Base-by-base conservation (phyloP, 345 rosid species). In the Limnanthes douglasii region DNA sequence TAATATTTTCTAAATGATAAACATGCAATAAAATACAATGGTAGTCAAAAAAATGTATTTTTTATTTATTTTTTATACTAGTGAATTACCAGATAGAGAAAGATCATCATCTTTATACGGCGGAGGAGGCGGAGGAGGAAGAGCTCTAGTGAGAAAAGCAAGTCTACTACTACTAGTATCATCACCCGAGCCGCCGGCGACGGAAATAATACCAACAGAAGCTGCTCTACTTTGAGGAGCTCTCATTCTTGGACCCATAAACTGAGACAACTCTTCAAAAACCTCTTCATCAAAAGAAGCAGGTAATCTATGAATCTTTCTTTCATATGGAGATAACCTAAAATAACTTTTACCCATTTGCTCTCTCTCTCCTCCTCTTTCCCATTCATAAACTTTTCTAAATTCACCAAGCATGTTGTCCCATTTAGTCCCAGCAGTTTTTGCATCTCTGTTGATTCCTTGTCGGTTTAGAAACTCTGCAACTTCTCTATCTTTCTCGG, bases 371-470 rank as follows among this genome's bases (percentile, higher is more conserved):
- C 72, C 72, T 0, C 86, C 80, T 55, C 73, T 74, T 39, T 90
- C 98, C 98, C 98, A 90, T 29, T 90, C 98, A 43, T 70, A 66
- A 2, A 90, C 98, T 45, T 84, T 90, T 47, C 96, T 63, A 24
- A 84, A 90, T 61, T 90, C 98, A 8, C 98, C 98, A 45, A 90
- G 59, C 98, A 90, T 90, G 50, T 90, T 90, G 55, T 90, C 98
- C 98, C 98, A 90, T 45, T 90, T 90, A 5, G 98, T 90, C 18
- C 96, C 94, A 5, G 98, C 92, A 2, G 93, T 90, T 59, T 90
- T 90, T 2, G 96, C 69, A 43, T 90, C 98, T 38, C 98, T 65
- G 39, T 63, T 77, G 11, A 90, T 54, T 2, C 94, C 96, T 11
- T 90, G 86, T 15, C 62, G 66, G 57, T 72, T 74, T 48, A 90